Evolutionary conservation across 306 rosid species (phyloP).

Genomic region (Gastrolobium villosum): DNA sequence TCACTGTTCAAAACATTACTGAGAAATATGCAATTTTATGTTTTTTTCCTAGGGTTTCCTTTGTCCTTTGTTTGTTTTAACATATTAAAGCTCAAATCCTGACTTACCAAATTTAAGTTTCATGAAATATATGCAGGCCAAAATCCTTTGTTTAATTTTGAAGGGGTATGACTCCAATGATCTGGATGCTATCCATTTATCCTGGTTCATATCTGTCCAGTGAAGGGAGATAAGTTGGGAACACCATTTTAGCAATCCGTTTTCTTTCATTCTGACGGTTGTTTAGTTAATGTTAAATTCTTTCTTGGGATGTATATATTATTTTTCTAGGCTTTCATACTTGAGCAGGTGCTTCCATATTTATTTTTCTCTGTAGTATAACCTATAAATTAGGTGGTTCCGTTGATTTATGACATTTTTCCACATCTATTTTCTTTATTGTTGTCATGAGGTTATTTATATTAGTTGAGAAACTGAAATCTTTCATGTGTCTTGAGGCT

Average conservation of each 20-base stretch:
- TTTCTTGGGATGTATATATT: conserved; percentile 28
- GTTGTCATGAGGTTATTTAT: conserved; percentile 23
- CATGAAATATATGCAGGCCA: conserved; percentile 64
- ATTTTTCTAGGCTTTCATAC: conserved; percentile 26
- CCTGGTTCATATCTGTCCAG: conserved; percentile 19
- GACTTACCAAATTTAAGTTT: conserved; percentile 15
- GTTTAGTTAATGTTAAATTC: conserved; percentile 14
- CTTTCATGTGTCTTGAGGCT: conserved; percentile 22
- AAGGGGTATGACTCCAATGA: conserved; percentile 54
- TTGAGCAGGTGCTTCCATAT: conserved; percentile 14
- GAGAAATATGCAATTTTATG: conserved; percentile 8
- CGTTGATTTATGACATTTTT: neutral
- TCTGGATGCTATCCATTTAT: conserved; percentile 15
- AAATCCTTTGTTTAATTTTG: conserved; percentile 59
- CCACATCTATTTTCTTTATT: conserved; percentile 10
- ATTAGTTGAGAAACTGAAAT: conserved; percentile 24
- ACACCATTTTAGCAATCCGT: conserved; percentile 1
- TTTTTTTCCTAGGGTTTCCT: conserved; percentile 24
- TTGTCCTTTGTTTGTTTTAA: conserved; percentile 6
- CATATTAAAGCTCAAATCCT: conserved; percentile 15
- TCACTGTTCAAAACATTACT: conserved; percentile 1
- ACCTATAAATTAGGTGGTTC: neutral
- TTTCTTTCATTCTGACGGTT: conserved; percentile 39
- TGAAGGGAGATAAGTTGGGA: conserved; percentile 34
- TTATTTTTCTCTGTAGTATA: neutral